Conservation (phyloP, 495 filamentous ascomycete genomes). For the Daldinia decipiens region DNA sequence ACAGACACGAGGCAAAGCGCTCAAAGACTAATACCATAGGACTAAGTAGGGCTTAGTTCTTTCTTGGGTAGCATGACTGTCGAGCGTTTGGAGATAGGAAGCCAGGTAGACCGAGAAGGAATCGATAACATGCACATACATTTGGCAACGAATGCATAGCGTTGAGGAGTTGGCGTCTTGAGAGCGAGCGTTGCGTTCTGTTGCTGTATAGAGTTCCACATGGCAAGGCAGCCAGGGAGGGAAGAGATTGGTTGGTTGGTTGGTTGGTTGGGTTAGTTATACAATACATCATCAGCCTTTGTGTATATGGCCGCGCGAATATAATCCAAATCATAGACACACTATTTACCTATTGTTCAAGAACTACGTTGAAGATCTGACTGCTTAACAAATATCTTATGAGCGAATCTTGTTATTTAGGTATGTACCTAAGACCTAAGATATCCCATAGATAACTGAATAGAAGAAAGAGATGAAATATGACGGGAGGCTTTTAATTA, state of each 20-base stretch:
- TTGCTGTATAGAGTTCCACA: conserved; percentile 25
- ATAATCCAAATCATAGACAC: conserved; percentile 10
- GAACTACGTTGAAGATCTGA: background rate
- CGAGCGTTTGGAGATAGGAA: conserved; percentile 20
- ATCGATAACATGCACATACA: conserved; percentile 11
- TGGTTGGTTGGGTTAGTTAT: background rate
- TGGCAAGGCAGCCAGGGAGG: background rate
- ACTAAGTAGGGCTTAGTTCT: background rate
- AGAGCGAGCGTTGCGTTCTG: conserved; percentile 27
- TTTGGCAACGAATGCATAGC: conserved; percentile 29
- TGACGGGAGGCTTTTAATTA: background rate
- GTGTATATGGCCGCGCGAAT: conserved; percentile 7
- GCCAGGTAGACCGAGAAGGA: conserved; percentile 7
- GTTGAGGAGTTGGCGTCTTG: conserved; percentile 36
- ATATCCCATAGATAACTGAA: background rate
- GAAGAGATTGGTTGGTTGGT: background rate
- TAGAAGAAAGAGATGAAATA: background rate
- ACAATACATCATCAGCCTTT: background rate
- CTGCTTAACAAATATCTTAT: background rate
- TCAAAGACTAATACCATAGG: background rate
- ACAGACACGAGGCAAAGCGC: background rate
- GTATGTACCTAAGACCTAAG: no score
- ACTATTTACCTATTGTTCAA: background rate
- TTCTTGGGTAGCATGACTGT: conserved; percentile 15
- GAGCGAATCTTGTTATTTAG: no score